These are phyloP conservation scores for Daldinia bambusicola DNA, from an alignment of 495 filamentous ascomycete genomes.

Conservation along the genomic window DNA sequence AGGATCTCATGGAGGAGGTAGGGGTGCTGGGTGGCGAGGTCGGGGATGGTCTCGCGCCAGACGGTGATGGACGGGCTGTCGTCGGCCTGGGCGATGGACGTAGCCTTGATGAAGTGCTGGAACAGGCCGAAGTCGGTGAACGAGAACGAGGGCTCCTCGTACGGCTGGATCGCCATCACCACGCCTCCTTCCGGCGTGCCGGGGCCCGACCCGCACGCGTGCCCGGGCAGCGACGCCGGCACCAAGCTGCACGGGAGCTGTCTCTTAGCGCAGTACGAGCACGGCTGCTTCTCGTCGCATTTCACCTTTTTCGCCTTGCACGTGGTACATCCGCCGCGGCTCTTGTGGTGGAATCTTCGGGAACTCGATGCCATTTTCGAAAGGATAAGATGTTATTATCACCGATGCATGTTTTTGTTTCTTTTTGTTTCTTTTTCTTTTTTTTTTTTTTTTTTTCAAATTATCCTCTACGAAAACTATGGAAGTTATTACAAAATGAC, in stretches of 20 bases:
- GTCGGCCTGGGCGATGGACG: constrained; percentile 32
- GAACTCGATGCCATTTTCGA: constrained; percentile 19
- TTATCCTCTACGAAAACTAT: too few relatives aligned
- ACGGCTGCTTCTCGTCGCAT: constrained; percentile 52
- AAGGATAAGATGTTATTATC: too few relatives aligned
- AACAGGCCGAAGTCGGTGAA: constrained; percentile 31
- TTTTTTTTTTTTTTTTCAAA: too few relatives aligned
- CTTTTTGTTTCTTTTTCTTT: too few relatives aligned
- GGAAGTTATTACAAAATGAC: too few relatives aligned
- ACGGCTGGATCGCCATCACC: background rate
- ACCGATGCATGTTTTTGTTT: too few relatives aligned
- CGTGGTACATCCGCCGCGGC: constrained; percentile 46
- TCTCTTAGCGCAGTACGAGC: constrained; percentile 50
- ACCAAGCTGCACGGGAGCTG: constrained; percentile 31
- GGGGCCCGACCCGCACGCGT: background rate
- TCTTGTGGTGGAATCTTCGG: constrained; percentile 36
- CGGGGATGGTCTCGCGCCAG: constrained; percentile 28
- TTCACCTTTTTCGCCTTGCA: constrained; percentile 58
- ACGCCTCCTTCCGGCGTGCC: constrained; percentile 9
- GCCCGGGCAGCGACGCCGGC: constrained; percentile 9
- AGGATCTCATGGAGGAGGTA: constrained; percentile 44
- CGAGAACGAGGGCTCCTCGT: constrained; percentile 25
- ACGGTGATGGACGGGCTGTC: constrained; percentile 24
- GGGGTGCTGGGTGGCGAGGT: constrained; percentile 37
- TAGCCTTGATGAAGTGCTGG: constrained; percentile 29